Conservation (phyloP, 176 grass and related monocot species). For the Calamus simplicifolius region DNA sequence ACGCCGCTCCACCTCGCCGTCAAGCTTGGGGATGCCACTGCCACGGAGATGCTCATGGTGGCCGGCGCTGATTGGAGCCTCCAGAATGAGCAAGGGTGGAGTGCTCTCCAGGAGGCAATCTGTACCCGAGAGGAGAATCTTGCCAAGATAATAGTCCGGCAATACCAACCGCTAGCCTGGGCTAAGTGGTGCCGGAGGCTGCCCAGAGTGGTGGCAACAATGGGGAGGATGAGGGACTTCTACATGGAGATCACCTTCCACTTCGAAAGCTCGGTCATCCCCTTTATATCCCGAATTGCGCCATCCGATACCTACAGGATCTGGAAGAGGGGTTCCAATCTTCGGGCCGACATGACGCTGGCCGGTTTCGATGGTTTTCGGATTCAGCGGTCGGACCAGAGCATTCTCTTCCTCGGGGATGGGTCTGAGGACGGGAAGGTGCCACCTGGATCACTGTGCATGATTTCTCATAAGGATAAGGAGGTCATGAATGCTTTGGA, state of each 20-base stretch:
- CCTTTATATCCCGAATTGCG: slow-evolving; percentile 88
- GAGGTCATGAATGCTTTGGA: slow-evolving; percentile 81
- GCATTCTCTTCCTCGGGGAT: slow-evolving; percentile 77
- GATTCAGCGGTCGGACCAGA: slow-evolving; percentile 94
- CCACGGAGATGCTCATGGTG: slow-evolving; percentile 71
- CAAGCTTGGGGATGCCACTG: slow-evolving; percentile 46
- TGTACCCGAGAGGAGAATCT: slow-evolving; percentile 76
- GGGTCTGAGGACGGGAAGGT: slow-evolving; percentile 79
- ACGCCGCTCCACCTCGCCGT: slow-evolving; percentile 90
- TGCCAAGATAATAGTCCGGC: slow-evolving; percentile 72
- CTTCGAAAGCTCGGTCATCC: slow-evolving; percentile 98
- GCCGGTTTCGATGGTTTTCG: slow-evolving; percentile 91
- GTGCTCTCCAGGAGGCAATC: slow-evolving; percentile 93
- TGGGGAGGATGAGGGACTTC: slow-evolving; percentile 89
- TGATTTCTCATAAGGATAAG: slow-evolving; percentile 94
- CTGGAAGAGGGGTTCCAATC: slow-evolving; percentile 91
- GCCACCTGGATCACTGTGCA: slow-evolving; percentile 63
- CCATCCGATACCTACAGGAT: slow-evolving; percentile 94
- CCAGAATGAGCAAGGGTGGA: slow-evolving; percentile 96
- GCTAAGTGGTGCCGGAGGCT: slow-evolving; percentile 95
- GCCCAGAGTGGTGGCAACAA: slow-evolving; percentile 61
- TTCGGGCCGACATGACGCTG: slow-evolving; percentile 87
- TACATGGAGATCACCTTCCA: slow-evolving; percentile 99
- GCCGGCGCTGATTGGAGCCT: slow-evolving; percentile 90
- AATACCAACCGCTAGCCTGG: slow-evolving; percentile 95